These are phyloP conservation scores for Yamadazyma friedrichii DNA, from an alignment of 1,139 yeast species.

Conservation along the genomic window DNA sequence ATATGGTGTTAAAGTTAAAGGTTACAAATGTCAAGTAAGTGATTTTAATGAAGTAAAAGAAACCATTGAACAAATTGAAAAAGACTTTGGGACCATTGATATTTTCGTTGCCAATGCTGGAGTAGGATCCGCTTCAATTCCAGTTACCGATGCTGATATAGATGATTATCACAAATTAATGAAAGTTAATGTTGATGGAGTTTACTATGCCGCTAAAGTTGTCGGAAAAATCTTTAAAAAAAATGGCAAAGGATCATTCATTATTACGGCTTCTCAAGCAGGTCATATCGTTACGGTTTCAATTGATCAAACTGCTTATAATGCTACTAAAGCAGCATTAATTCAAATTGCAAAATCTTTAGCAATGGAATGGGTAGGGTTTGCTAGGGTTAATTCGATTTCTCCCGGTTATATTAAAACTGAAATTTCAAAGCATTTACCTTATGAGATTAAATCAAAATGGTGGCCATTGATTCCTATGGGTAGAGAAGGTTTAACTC, in stretches of 20 bases:
- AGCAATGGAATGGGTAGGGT: constrained; percentile 53
- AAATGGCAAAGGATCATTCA: constrained; percentile 27
- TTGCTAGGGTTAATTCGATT: constrained; percentile 50
- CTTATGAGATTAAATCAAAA: constrained; percentile 25
- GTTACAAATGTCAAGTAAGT: constrained; percentile 43
- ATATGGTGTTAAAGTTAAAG: constrained; percentile 14
- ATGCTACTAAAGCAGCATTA: constrained; percentile 51
- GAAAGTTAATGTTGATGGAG: constrained; percentile 47
- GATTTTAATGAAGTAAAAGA: constrained; percentile 22
- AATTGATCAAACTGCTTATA: constrained; percentile 50
- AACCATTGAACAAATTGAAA: constrained; percentile 13
- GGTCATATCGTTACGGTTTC: constrained; percentile 50
- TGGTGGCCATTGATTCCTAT: constrained; percentile 45
- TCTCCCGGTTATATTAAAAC: constrained; percentile 57
- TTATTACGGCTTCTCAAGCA: constrained; percentile 25
- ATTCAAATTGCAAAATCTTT: constrained; percentile 44
- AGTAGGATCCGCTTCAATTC: constrained; percentile 31
- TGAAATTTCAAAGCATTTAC: constrained; percentile 41
- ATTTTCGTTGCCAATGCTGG: constrained; percentile 86
- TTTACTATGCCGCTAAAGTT: constrained; percentile 40
- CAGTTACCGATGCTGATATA: constrained; percentile 19
- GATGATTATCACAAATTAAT: constrained; percentile 59
- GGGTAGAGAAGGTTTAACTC: constrained; percentile 49
- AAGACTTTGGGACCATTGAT: constrained; percentile 66
- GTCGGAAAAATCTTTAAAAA: constrained; percentile 46